Evolutionary conservation across 306 rosid species (phyloP).

Genomic region (Glycine soja): DNA sequence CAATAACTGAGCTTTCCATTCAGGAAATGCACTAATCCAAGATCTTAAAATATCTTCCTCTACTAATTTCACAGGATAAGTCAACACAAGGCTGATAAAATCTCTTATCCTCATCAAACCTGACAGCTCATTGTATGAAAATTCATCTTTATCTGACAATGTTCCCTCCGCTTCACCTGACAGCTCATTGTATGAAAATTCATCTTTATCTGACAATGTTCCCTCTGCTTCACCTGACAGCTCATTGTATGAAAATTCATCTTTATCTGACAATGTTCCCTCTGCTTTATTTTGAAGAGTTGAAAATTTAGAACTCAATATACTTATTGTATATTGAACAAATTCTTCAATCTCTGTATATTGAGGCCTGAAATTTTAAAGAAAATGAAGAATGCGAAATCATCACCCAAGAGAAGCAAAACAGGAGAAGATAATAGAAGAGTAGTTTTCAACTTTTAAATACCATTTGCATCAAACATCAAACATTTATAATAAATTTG

Average conservation of each 20-base stretch:
- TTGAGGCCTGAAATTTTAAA: too few species aligned
- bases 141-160: neutral
- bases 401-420: too few species aligned
- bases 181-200: conserved; percentile 8
- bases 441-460: too few species aligned
- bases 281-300: neutral
- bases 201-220: neutral
- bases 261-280: neutral
- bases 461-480: too few species aligned
- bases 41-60: neutral
- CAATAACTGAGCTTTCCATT: neutral
- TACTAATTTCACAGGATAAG: neutral
- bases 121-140: neutral
- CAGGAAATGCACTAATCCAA: neutral
- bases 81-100: conserved; percentile 20
- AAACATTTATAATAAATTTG: too few species aligned
- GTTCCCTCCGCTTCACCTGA: neutral
- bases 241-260: too few species aligned
- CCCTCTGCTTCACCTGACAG: neutral
- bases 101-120: neutral
- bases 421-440: too few species aligned
- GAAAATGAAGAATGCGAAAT: too few species aligned
- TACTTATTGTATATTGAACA: too few species aligned
- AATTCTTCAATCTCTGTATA: too few species aligned
- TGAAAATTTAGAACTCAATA: too few species aligned